Evolutionary conservation across 2,329 filamentous ascomycete species (phyloP).

Genomic region (Epichloe bromicola): DNA sequence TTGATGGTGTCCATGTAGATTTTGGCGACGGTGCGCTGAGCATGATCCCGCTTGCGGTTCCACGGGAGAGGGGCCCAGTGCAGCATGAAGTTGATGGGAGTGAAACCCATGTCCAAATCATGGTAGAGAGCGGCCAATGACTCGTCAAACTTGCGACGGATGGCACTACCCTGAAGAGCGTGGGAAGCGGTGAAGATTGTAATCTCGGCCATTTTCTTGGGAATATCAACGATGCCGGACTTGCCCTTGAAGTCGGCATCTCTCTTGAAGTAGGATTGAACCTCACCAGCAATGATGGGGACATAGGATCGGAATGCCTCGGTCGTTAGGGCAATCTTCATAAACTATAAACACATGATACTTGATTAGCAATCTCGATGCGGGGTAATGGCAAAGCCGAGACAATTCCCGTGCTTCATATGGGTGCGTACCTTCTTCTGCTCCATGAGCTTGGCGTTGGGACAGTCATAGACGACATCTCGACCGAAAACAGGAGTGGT

Average conservation of each 20-base stretch:
- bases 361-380: not conserved
- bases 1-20: conserved; percentile 75
- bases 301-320: conserved; percentile 66
- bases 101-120: conserved; percentile 83
- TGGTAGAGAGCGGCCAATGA: conserved; percentile 74
- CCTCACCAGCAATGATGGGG: conserved; percentile 63
- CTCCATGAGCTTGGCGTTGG: conserved; percentile 87
- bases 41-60: conserved; percentile 68
- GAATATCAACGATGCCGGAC: conserved; percentile 57
- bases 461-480: conserved; percentile 83
- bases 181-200: conserved; percentile 85
- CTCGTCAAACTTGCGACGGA: conserved; percentile 68
- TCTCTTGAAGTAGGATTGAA: conserved; percentile 58
- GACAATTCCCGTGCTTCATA: not conserved
- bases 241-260: conserved; percentile 53
- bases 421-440: conserved; percentile 65
- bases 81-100: conserved; percentile 78
- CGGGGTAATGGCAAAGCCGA: not conserved
- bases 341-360: conserved; percentile 39
- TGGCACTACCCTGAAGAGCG: conserved; percentile 71
- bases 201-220: conserved; percentile 67
- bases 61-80: conserved; percentile 83
- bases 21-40: conserved; percentile 67
- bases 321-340: conserved; percentile 68
- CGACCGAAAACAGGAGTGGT: conserved; percentile 63